These are phyloP conservation scores for Mycena olivaceomarginata DNA, from an alignment of 768 basidiomycete genomes.

Conservation along the genomic window DNA sequence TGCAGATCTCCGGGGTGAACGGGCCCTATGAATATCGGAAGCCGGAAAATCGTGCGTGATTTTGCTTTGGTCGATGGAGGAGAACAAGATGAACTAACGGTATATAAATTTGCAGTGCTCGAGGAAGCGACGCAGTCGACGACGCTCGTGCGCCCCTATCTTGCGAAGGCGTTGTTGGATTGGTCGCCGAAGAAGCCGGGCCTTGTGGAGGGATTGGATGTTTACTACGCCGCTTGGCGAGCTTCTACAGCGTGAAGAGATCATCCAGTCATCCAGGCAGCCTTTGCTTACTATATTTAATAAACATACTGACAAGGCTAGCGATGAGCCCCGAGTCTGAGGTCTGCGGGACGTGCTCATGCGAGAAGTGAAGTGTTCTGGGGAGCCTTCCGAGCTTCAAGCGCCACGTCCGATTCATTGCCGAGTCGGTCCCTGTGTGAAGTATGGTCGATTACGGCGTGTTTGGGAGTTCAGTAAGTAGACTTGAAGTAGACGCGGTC, in stretches of 20 bases:
- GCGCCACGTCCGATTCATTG: too few relatives aligned
- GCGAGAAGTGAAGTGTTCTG: too few relatives aligned
- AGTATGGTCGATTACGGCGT: too few relatives aligned
- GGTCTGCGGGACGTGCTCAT: too few relatives aligned
- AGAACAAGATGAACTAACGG: neutral
- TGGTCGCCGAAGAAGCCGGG: slow-evolving; percentile 65
- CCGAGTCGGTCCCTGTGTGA: too few relatives aligned
- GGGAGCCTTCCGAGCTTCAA: too few relatives aligned
- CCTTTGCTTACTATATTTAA: too few relatives aligned
- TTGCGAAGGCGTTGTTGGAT: slow-evolving; percentile 63
- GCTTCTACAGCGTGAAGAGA: neutral
- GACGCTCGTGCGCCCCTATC: slow-evolving; percentile 57
- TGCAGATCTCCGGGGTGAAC: slow-evolving; percentile 59
- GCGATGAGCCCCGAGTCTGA: too few relatives aligned
- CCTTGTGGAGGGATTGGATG: slow-evolving; percentile 63
- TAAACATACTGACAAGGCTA: too few relatives aligned
- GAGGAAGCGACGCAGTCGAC: slow-evolving; percentile 59
- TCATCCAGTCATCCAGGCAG: too few relatives aligned
- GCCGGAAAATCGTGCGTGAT: slow-evolving; percentile 59
- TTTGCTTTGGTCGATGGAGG: neutral
- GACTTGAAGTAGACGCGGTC: too few relatives aligned
- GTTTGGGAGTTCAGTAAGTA: too few relatives aligned
- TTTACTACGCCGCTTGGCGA: slow-evolving; percentile 61
- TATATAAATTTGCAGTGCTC: slow-evolving; percentile 50
- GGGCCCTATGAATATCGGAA: slow-evolving; percentile 56